Evolutionary conservation across 2,329 filamentous ascomycete species (phyloP), one percentile per base, ranked within the genome.

Genomic region (Fonsecaea erecta): DNA sequence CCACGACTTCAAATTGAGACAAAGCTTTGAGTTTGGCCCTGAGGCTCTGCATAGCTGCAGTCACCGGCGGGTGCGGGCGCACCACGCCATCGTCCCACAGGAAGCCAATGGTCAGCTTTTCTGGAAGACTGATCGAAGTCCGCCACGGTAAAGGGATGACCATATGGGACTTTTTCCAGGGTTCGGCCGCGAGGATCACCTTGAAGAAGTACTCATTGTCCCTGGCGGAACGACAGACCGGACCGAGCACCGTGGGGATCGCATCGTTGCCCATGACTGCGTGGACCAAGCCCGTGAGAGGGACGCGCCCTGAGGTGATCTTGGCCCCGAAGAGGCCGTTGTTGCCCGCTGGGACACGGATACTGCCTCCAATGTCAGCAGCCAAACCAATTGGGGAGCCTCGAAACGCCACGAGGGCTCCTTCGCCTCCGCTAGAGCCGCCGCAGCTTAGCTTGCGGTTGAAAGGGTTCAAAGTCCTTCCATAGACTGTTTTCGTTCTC

Each of bases 401-500:
- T 26, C 79, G 74, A 24, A 85, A 74, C 0, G 80, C 84, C 16
- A 86, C 60, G 2, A 87, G 72, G 0, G 85, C 84, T 1, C 84
- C 84, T 73, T 87, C 85, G 46, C 85, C 85, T 40, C 85, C 85
- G 2, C 81, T 84, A 3, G 80, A 83, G 1, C 84, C 85, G 4
- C 85, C 85, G 21, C 78, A 71, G 0, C 83, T 83, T n/a, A 86
- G 72, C 30, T 32, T 32, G 1, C 75, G 77, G 71, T 87, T 86
- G 72, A 79, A 80, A 0, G 85, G 84, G 68, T 86, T 86, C 8
- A 81, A 18, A 14, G 12, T 51, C 18, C 12, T 9, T 21, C 46
- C 46, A 12, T 9, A 37, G 7, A 14, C 34, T 12, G 34, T 37
- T 37, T 2, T 9, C 14, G 2, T 9, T 12, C 34, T 6, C 34